Percentiles rank a stretch among this genome's conserved stretches.
These are phyloP conservation scores for Rhizomucor pusillus DNA, from an alignment of 371 early-diverging fungal species.

Conservation along the genomic window DNA sequence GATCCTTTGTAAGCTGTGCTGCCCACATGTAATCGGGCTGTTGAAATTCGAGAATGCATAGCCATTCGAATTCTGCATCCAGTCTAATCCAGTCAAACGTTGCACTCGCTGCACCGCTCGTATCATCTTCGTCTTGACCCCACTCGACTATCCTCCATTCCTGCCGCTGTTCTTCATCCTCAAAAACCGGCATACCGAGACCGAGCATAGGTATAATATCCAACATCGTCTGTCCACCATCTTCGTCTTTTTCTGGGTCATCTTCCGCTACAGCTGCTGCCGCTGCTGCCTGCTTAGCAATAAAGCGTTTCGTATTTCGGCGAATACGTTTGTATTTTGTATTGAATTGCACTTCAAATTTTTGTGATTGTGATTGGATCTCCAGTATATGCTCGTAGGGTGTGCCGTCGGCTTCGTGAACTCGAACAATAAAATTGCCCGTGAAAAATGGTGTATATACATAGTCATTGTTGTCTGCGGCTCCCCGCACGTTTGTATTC, in stretches of 20 bases:
- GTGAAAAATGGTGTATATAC: slow-evolving; percentile 49
- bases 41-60: slow-evolving; percentile 84
- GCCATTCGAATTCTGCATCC: slow-evolving; percentile 96
- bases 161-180: slow-evolving; percentile 64
- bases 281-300: slow-evolving; percentile 74
- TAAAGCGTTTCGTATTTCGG: slow-evolving; percentile 79
- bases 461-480: slow-evolving; percentile 11
- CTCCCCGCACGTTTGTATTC: slow-evolving; percentile 57
- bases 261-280: slow-evolving; percentile 76
- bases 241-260: slow-evolving; percentile 57
- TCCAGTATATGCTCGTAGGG: slow-evolving; percentile 92
- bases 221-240: slow-evolving; percentile 41
- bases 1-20: slow-evolving; percentile 89
- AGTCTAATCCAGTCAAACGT: slow-evolving; percentile 97
- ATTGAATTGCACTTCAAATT: slow-evolving; percentile 91
- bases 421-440: slow-evolving; percentile 87
- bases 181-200: slow-evolving; percentile 69
- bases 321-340: slow-evolving; percentile 95
- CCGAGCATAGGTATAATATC: slow-evolving; percentile 57
- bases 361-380: slow-evolving; percentile 70
- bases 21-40: slow-evolving; percentile 98
- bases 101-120: slow-evolving; percentile 62
- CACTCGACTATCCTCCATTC: slow-evolving; percentile 81
- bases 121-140: slow-evolving; percentile 79
- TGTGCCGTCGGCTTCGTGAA: slow-evolving; percentile 93